Evolutionary conservation across 2,329 filamentous ascomycete genomes (phyloP).

Genomic region (Aspergillus sojae): DNA sequence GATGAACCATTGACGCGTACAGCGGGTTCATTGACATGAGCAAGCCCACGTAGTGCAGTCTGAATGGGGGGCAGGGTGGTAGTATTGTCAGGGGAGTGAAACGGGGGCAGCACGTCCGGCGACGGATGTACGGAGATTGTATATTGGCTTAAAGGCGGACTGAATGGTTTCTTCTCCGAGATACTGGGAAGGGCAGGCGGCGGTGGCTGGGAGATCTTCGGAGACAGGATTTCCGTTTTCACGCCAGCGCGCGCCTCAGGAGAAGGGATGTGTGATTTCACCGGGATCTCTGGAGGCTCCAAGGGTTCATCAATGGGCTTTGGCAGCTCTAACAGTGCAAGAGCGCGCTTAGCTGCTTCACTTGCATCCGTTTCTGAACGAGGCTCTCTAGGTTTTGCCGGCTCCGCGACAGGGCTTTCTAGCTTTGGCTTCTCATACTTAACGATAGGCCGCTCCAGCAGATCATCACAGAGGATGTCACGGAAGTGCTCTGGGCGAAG

Average conservation of each 20-base stretch:
- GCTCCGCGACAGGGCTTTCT: not conserved
- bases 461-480: conserved; percentile 15
- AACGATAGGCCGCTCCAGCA: not conserved
- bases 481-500: conserved; percentile 39
- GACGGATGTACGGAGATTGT: conserved; percentile 30
- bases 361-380: not conserved
- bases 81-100: conserved; percentile 36
- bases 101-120: conserved; percentile 40
- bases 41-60: conserved; percentile 37
- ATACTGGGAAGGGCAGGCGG: conserved; percentile 24
- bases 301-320: not conserved
- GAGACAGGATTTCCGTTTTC: conserved; percentile 1
- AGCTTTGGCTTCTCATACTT: not conserved
- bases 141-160: conserved; percentile 33
- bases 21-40: conserved; percentile 27
- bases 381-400: not conserved
- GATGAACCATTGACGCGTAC: conserved; percentile 28
- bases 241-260: not conserved
- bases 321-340: conserved; percentile 2
- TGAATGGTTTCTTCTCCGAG: conserved; percentile 3
- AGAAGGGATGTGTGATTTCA: not conserved
- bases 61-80: conserved; percentile 42
- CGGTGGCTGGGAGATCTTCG: not conserved
- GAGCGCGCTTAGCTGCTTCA: conserved; percentile 3
- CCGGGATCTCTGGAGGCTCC: not conserved